Evolutionary conservation across 345 rosid genomes (phyloP).

Genomic region (Populus ilicifolia): DNA sequence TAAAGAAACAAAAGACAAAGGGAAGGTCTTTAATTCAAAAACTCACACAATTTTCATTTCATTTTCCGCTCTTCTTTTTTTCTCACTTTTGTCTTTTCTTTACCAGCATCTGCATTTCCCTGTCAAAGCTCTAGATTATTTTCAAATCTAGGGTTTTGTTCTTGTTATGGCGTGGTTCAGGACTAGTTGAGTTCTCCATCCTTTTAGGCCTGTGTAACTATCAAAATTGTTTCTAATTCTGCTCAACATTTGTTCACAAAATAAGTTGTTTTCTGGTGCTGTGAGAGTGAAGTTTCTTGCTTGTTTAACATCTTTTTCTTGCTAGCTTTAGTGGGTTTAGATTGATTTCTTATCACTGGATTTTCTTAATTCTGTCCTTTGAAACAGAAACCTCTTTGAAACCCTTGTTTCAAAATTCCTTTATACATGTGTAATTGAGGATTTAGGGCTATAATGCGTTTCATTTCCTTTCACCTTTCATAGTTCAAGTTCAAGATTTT

Average conservation of each 20-base stretch:
- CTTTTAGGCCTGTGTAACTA: background rate
- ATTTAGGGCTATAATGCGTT: background rate
- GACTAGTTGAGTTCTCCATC: background rate
- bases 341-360: background rate
- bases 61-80: background rate
- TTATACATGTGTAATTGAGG: background rate
- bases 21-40: constrained; percentile 22
- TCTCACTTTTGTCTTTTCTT: constrained; percentile 14
- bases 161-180: background rate
- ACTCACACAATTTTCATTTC: constrained; percentile 7
- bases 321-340: constrained; percentile 1
- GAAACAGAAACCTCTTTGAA: constrained; percentile 2
- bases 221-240: background rate
- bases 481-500: background rate
- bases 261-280: background rate
- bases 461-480: background rate
- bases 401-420: background rate
- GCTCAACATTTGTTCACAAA: background rate
- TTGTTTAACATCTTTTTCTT: constrained; percentile 3
- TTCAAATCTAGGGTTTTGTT: constrained; percentile 21
- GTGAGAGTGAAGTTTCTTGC: background rate
- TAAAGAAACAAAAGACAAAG: constrained; percentile 8
- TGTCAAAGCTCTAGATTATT: constrained; percentile 23
- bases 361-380: constrained; percentile 1
- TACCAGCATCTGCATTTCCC: constrained; percentile 17